Base-by-base conservation (phyloP, 2,329 filamentous ascomycete species). In the Epichloe uncinata region DNA sequence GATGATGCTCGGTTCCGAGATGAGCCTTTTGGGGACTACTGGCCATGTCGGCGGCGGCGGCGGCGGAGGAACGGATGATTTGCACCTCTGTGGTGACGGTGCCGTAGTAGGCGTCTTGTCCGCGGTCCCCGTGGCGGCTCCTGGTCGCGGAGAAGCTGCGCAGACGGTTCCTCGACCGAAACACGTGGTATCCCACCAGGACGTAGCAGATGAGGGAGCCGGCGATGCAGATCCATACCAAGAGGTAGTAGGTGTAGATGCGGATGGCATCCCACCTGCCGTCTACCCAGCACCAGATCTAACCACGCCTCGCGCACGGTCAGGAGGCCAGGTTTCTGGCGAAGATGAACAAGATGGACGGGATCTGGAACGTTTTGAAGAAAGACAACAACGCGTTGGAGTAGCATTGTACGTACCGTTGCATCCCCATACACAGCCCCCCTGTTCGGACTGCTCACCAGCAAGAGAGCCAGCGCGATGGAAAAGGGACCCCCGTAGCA, bases 401-500 rank as follows among this genome's bases (percentile, higher is more conserved):
- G n/a, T n/a, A n/a, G n/a, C n/a, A n/a, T n/a, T n/a, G n/a, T n/a
- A n/a, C n/a, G n/a, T n/a, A 79, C 77, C 30, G 76, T 79, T 20
- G 77, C 77, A 61, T 79, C 68, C 12, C 77, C 78, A 53, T 79
- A 81, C 1, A 78, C 65, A 2, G 63, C 62, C 0, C 69, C 69
- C 13, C 64, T 62, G 12, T 57, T 53, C 5, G 63, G 55, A 37
- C 59, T 62, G 26, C 65, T 65, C 48, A 85, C 66, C 44, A 85
- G 73, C 30, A 89, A 71, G 53, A 85, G 80, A 18, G 76, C 67
- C 30, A 90, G 60, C 0, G 84, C 78, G 8, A 85, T 83, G 35
- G 85, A 61, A 33, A 84, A 79, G 0, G 86, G 85, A 1, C 85
- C 58, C 0, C 85, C 85, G 51, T 89, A 93, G 62, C 84, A 87